These are phyloP conservation scores for Kuraishia capsulata DNA, from an alignment of 805 yeast species.

Conservation along the genomic window DNA sequence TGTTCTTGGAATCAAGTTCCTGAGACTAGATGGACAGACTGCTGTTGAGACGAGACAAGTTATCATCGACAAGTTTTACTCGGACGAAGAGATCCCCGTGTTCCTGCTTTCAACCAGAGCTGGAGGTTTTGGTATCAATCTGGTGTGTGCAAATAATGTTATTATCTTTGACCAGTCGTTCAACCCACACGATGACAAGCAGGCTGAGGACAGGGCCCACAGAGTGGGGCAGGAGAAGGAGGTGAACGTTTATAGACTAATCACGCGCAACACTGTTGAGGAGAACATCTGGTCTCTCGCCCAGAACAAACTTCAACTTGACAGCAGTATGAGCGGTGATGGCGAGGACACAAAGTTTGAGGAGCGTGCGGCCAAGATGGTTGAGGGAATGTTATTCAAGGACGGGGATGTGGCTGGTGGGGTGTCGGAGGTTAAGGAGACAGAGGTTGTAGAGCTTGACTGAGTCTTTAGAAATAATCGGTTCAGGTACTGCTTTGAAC, in stretches of 20 bases:
- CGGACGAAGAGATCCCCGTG: conserved; percentile 72
- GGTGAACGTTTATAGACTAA: conserved; percentile 70
- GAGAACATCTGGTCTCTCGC: conserved; percentile 84
- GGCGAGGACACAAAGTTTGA: conserved; percentile 31
- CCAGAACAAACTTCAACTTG: conserved; percentile 83
- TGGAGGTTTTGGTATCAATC: conserved; percentile 97
- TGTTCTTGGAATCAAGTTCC: conserved; percentile 53
- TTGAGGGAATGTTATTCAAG: conserved; percentile 38
- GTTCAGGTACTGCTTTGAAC: too few relatives aligned
- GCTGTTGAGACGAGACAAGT: conserved; percentile 90
- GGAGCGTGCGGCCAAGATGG: conserved; percentile 41
- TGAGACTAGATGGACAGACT: conserved; percentile 90
- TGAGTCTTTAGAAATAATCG: background rate
- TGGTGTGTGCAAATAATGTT: conserved; percentile 91
- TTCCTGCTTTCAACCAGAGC: conserved; percentile 91
- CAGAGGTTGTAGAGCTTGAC: background rate
- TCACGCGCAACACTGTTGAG: conserved; percentile 71
- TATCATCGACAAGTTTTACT: conserved; percentile 80
- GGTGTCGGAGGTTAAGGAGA: conserved; percentile 4
- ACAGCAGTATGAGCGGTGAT: conserved; percentile 45
- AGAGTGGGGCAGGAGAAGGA: conserved; percentile 90
- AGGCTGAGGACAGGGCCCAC: conserved; percentile 98
- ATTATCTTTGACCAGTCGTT: conserved; percentile 88
- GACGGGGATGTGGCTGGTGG: conserved; percentile 2
- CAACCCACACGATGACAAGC: conserved; percentile 97